These are phyloP conservation scores for Ophiostoma pallidulum DNA, from an alignment of 2,329 filamentous ascomycete species.

Conservation along the genomic window DNA sequence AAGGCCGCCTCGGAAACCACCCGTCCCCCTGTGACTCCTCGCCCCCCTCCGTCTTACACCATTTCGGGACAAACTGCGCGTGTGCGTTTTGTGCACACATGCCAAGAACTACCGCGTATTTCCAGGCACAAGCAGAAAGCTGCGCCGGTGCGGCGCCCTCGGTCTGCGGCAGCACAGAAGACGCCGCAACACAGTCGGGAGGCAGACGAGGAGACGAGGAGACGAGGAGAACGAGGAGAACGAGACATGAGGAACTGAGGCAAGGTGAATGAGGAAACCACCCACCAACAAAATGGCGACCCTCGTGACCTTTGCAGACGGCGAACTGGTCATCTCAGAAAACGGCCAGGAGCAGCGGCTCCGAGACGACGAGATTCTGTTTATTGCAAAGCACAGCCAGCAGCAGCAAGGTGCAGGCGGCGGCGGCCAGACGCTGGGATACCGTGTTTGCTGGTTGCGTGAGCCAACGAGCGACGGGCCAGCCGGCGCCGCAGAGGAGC, in stretches of 20 bases:
- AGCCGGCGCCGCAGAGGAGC: too few relatives aligned
- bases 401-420: not conserved
- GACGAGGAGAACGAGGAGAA: too few relatives aligned
- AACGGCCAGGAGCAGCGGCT: conserved; percentile 5
- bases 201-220: too few relatives aligned
- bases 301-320: conserved; percentile 4
- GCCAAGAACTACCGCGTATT: conserved; percentile 13
- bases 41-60: conserved; percentile 10
- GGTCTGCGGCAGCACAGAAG: too few relatives aligned
- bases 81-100: conserved; percentile 5
- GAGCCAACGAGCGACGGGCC: not conserved
- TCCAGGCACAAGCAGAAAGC: conserved; percentile 10
- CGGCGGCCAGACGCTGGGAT: not conserved
- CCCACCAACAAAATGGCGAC: too few relatives aligned
- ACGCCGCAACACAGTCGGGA: too few relatives aligned
- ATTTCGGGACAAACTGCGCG: not conserved
- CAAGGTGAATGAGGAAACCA: too few relatives aligned
- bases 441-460: conserved; percentile 3
- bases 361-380: conserved; percentile 25
- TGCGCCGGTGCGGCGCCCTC: not conserved
- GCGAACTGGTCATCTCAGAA: conserved; percentile 12
- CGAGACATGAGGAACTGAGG: too few relatives aligned
- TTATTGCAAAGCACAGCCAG: conserved; percentile 12
- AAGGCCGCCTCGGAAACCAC: not conserved
- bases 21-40: not conserved